These are phyloP conservation scores for Lodderomyces pseudojiufengensis DNA, from an alignment of 1,139 yeast species.

Conservation along the genomic window DNA sequence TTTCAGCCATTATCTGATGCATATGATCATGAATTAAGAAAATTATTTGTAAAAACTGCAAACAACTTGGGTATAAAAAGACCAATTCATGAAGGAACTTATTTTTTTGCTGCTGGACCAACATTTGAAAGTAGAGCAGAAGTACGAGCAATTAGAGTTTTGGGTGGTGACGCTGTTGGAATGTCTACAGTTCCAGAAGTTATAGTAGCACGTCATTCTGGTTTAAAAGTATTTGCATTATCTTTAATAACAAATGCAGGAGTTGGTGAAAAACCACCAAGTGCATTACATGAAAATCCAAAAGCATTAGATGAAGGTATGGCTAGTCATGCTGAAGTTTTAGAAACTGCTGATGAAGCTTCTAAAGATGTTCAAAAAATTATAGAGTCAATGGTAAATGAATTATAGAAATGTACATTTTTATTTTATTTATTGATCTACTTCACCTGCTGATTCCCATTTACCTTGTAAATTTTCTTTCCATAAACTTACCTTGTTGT, in stretches of 20 bases:
- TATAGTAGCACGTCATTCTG: conserved; percentile 85
- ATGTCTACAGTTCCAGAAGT: conserved; percentile 99
- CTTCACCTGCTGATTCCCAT: conserved; percentile 97
- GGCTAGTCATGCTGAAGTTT: conserved; percentile 88
- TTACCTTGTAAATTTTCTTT: conserved; percentile 89
- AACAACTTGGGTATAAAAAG: conserved; percentile 52
- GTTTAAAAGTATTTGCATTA: conserved; percentile 75
- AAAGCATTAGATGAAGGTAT: conserved; percentile 64
- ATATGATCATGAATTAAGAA: conserved; percentile 70
- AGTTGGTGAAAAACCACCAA: conserved; percentile 70
- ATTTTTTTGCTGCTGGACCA: conserved; percentile 87
- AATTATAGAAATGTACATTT: conserved; percentile 21
- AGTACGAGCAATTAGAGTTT: conserved; percentile 61
- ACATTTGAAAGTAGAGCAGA: conserved; percentile 94
- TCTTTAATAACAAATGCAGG: conserved; percentile 85
- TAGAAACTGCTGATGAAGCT: conserved; percentile 77
- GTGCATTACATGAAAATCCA: conserved; percentile 58
- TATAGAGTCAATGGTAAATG: conserved; percentile 60
- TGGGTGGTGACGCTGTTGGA: conserved; percentile 95
- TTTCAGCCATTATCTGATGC: conserved; percentile 89
- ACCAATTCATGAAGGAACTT: conserved; percentile 78
- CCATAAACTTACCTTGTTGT: conserved; percentile 94
- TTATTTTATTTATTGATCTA: conserved; percentile 53
- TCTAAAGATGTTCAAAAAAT: conserved; percentile 73
- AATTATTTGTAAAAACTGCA: conserved; percentile 52